Evolutionary conservation across 1,139 yeast genomes (phyloP), one percentile per base, ranked within the genome.

Genomic region (Blastobotrys illinoisensis): DNA sequence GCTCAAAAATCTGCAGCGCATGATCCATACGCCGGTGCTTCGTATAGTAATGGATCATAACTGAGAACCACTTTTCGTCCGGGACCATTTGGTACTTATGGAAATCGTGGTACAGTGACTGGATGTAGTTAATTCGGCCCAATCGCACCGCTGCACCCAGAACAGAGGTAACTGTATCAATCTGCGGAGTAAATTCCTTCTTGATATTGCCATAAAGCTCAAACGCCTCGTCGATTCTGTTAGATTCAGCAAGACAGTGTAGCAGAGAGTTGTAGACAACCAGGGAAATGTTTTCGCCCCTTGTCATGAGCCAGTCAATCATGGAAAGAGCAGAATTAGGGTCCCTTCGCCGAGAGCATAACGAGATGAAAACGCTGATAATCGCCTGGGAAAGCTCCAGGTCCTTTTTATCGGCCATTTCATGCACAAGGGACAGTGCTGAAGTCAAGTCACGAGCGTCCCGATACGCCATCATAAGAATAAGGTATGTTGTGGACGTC

Each of bases 331-430:
- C 73, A 16, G 66, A 57, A 11, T 54, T 56, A 11, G 56, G 32
- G 51, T 71, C 74, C 19, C 70, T 62, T 5, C 67, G 54, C 28
- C 58, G 57, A 3, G 72, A 62, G 51, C 72, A 73, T 1, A 65
- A 59, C 4, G 71, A 58, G 32, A 72, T 52, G 28, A 72, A 49
- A 11, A 66, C 56, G 5, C 47, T 18, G 16, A 49, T 7, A 11
- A 49, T 23, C 40, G 36, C n/a, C 19, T 20, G 20, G 13, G 21
- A 40, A n/a, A 23, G 24, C 16, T 7, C 44, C 24, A 47, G n/a
- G 16, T 28, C 16, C 43, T 47, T 24, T 9, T 23, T 20, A 14
- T 55, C 57, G 4, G 62, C 64, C 62, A 67, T 63, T 7, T 58
- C 56, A 3, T 64, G 65, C 47, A 72, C 65, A 1, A 66, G 55